Percentiles rank a stretch among this genome's conserved stretches.
These are phyloP conservation scores for Ephemerocybe angulata DNA, from an alignment of 768 basidiomycete species.

Conservation along the genomic window DNA sequence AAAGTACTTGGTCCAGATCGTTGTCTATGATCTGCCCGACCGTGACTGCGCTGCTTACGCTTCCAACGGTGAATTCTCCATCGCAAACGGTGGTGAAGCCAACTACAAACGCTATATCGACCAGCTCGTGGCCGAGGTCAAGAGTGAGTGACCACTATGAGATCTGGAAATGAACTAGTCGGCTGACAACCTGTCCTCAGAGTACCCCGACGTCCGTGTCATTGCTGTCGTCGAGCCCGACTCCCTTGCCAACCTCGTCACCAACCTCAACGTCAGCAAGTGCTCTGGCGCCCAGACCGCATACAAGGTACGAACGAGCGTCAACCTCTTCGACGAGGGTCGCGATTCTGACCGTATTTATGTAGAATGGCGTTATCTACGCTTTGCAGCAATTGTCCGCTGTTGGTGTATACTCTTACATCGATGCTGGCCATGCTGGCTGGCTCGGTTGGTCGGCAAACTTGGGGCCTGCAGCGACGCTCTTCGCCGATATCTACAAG, in stretches of 20 bases:
- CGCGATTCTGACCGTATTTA: not conserved
- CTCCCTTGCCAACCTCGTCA: constrained; percentile 65
- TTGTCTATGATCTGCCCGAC: constrained; percentile 59
- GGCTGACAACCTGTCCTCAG: constrained; percentile 20
- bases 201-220: constrained; percentile 58
- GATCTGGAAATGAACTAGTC: not conserved
- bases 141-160: constrained; percentile 30
- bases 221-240: constrained; percentile 67
- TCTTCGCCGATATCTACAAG: constrained; percentile 49
- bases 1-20: constrained; percentile 49
- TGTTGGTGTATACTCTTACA: constrained; percentile 57
- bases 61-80: constrained; percentile 63
- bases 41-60: constrained; percentile 65
- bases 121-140: constrained; percentile 54
- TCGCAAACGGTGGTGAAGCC: constrained; percentile 51
- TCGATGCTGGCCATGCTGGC: constrained; percentile 62
- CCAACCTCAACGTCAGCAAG: constrained; percentile 58
- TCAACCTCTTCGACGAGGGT: not conserved
- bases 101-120: constrained; percentile 62
- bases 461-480: constrained; percentile 52
- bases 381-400: constrained; percentile 53
- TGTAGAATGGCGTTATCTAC: constrained; percentile 46
- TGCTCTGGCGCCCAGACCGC: constrained; percentile 50
- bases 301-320: constrained; percentile 39
- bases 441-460: constrained; percentile 72